Evolutionary conservation across 192 early-diverging fungal genomes (phyloP).

Genomic region (Phlyctochytrium arcticum): DNA sequence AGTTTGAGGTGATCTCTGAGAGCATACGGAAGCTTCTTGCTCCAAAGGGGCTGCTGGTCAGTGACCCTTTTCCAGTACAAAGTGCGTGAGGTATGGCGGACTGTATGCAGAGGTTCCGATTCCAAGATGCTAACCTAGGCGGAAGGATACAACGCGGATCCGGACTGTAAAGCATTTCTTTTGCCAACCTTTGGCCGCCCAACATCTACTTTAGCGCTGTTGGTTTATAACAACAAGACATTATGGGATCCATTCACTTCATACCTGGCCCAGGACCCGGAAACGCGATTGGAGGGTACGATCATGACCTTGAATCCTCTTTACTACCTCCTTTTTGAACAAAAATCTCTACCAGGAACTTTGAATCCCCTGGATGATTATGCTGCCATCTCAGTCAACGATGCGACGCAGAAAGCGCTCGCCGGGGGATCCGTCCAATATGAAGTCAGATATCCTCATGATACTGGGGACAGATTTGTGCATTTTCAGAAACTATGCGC

Average conservation of each 20-base stretch:
- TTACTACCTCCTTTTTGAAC: not conserved
- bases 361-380: not conserved
- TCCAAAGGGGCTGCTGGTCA: not conserved
- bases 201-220: constrained; percentile 15
- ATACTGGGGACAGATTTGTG: constrained; percentile 26
- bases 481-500: constrained; percentile 33
- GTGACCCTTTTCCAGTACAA: not conserved
- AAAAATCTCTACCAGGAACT: not conserved
- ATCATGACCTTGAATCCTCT: not conserved
- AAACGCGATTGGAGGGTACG: not conserved
- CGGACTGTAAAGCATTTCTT: not conserved
- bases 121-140: too few relatives aligned
- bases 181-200: constrained; percentile 26
- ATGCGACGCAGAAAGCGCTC: not conserved
- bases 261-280: constrained; percentile 5
- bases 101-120: too few relatives aligned
- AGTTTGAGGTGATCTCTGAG: too few relatives aligned
- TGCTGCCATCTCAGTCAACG: not conserved
- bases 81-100: not conserved
- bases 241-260: constrained; percentile 26
- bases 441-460: constrained; percentile 25
- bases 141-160: constrained; percentile 21
- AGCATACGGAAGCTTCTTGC: too few relatives aligned
- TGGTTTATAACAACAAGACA: constrained; percentile 27
- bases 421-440: not conserved